Evolutionary conservation across 2,329 filamentous ascomycete genomes (phyloP).

Genomic region (Microcyclospora tardicrescens): DNA sequence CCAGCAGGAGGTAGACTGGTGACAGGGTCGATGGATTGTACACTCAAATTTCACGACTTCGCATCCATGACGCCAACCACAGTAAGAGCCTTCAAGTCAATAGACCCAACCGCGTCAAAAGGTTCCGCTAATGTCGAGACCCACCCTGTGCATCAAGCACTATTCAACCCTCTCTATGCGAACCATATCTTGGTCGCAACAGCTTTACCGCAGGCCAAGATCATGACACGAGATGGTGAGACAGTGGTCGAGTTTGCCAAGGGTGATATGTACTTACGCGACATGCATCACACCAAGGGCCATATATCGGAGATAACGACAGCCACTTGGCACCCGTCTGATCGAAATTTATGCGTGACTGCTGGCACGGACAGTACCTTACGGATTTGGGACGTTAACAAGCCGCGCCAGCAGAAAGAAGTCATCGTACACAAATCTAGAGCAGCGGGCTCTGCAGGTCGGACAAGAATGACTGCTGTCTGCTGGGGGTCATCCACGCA

Average conservation of each 20-base stretch:
- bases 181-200: conserved; percentile 74
- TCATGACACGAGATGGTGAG: conserved; percentile 81
- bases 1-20: conserved; percentile 72
- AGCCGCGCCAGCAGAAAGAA: conserved; percentile 78
- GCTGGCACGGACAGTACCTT: conserved; percentile 91
- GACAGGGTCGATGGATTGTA: conserved; percentile 85
- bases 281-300: conserved; percentile 96
- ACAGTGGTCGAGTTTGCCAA: conserved; percentile 81
- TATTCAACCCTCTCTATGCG: conserved; percentile 74
- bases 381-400: conserved; percentile 93
- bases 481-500: conserved; percentile 68
- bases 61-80: conserved; percentile 91
- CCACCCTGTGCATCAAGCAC: conserved; percentile 73
- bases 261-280: conserved; percentile 94
- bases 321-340: conserved; percentile 80
- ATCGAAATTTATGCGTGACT: conserved; percentile 75
- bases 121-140: conserved; percentile 61
- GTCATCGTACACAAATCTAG: conserved; percentile 93
- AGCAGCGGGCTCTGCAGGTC: conserved; percentile 72
- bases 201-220: conserved; percentile 78
- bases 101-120: conserved; percentile 76
- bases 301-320: conserved; percentile 86
- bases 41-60: conserved; percentile 87
- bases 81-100: conserved; percentile 79
- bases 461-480: conserved; percentile 87